Evolutionary conservation across 257 asterid genomes (phyloP).

Genomic region (Jasminum sambac): DNA sequence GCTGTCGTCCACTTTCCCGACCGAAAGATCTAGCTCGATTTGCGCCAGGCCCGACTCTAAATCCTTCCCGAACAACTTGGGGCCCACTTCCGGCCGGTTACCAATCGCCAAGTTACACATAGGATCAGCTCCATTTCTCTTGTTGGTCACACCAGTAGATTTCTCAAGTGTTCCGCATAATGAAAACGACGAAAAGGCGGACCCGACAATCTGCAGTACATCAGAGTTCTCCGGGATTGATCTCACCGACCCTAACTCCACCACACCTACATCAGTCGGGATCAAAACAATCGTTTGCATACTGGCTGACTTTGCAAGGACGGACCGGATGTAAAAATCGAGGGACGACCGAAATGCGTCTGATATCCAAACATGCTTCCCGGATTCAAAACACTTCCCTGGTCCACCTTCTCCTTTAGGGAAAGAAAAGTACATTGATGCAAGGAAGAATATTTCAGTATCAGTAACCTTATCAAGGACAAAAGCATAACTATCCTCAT

Average conservation of each 20-base stretch:
- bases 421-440: slow-evolving; percentile 92
- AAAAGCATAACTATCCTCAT: slow-evolving; percentile 78
- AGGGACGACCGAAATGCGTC: slow-evolving; percentile 47
- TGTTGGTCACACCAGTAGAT: slow-evolving; percentile 24
- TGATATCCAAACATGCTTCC: slow-evolving; percentile 67
- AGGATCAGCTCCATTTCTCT: slow-evolving; percentile 24
- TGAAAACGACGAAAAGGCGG: slow-evolving; percentile 61
- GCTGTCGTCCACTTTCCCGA: slow-evolving; percentile 41
- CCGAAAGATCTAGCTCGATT: slow-evolving; percentile 34
- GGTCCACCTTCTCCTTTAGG: slow-evolving; percentile 95
- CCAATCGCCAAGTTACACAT: slow-evolving; percentile 24
- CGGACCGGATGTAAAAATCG: slow-evolving; percentile 77
- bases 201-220: slow-evolving; percentile 50
- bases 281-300: slow-evolving; percentile 85
- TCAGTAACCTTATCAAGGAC: slow-evolving; percentile 94
- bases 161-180: slow-evolving; percentile 30
- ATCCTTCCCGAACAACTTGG: slow-evolving; percentile 65
- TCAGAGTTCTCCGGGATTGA: slow-evolving; percentile 64
- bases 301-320: slow-evolving; percentile 84
- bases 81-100: slow-evolving; percentile 32
- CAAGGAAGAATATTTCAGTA: slow-evolving; percentile 93
- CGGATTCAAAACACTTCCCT: slow-evolving; percentile 66
- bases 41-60: slow-evolving; percentile 33
- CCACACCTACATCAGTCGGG: slow-evolving; percentile 88
- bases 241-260: slow-evolving; percentile 85